These are phyloP conservation scores for Amphibolis antarctica DNA, from an alignment of 106 monocot genomes.

Conservation along the genomic window DNA sequence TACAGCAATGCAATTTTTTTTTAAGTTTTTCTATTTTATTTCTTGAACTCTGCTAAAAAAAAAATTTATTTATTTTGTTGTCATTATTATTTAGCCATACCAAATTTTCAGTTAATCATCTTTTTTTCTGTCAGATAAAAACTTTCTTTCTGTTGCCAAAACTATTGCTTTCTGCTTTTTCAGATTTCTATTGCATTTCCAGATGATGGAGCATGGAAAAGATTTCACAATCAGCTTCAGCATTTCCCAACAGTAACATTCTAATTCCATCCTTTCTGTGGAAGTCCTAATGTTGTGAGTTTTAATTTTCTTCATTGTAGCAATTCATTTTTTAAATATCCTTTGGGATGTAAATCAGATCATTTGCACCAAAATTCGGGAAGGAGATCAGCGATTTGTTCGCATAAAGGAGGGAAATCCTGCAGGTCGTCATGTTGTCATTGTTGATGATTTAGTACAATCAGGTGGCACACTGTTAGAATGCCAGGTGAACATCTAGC, in stretches of 20 bases:
- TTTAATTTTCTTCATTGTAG: too few relatives aligned
- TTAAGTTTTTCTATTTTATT: too few relatives aligned
- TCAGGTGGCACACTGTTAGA: slow-evolving; percentile 91
- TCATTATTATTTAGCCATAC: too few relatives aligned
- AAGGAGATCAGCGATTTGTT: slow-evolving; percentile 73
- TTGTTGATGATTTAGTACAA: slow-evolving; percentile 96
- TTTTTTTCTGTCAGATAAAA: too few relatives aligned
- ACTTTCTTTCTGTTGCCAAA: background rate
- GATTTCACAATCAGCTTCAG: slow-evolving; percentile 91
- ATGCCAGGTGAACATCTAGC: slow-evolving; percentile 43
- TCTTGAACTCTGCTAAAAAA: too few relatives aligned
- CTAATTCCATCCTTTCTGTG: background rate
- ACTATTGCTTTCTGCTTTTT: background rate
- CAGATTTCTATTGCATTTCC: slow-evolving; percentile 99
- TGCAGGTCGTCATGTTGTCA: slow-evolving; percentile 89
- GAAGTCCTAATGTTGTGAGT: too few relatives aligned
- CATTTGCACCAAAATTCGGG: slow-evolving; percentile 92
- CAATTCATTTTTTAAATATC: background rate
- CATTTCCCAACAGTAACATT: slow-evolving; percentile 70
- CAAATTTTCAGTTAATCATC: too few relatives aligned
- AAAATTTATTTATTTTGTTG: too few relatives aligned
- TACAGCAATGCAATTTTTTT: too few relatives aligned
- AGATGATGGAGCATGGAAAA: slow-evolving; percentile 93
- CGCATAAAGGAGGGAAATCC: slow-evolving; percentile 95
- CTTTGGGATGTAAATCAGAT: slow-evolving; percentile 32